A percentile compares a stretch with the other conserved stretches of the same genome.
These are phyloP conservation scores for Fusarium sp. DNA, from an alignment of 2,329 filamentous ascomycete genomes.

Conservation along the genomic window DNA sequence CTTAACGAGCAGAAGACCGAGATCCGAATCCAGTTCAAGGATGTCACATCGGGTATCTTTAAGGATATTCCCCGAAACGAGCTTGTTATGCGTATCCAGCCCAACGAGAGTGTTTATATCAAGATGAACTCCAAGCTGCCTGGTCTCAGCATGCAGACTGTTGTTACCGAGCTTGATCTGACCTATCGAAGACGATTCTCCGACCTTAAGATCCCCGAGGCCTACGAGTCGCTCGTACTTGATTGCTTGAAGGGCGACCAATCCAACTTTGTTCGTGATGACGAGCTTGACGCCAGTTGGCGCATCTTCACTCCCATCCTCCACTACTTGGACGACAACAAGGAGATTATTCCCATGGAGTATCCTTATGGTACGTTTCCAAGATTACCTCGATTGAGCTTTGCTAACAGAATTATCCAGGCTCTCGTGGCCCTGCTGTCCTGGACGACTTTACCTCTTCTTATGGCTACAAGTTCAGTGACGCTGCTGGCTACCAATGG, in stretches of 20 bases:
- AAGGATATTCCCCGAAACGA: slow-evolving; percentile 99
- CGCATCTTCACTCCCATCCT: slow-evolving; percentile 97
- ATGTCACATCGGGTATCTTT: slow-evolving; percentile 99
- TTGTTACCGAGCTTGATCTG: slow-evolving; percentile 96
- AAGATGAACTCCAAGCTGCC: slow-evolving; percentile 99
- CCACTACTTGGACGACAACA: slow-evolving; percentile 98
- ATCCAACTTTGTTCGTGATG: slow-evolving; percentile 98
- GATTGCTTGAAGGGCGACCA: slow-evolving; percentile 99
- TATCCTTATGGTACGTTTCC: slow-evolving; percentile 87
- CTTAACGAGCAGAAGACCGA: slow-evolving; percentile 99
- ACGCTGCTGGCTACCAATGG: slow-evolving; percentile 96
- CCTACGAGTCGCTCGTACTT: slow-evolving; percentile 96
- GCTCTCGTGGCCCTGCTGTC: slow-evolving; percentile 94
- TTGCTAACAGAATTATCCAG: slow-evolving; percentile 61
- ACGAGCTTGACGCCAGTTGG: slow-evolving; percentile 98
- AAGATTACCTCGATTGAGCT: background rate
- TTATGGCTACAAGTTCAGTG: slow-evolving; percentile 99
- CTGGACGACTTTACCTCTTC: slow-evolving; percentile 98
- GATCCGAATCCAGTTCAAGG: slow-evolving; percentile 99
- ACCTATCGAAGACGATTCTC: slow-evolving; percentile 99
- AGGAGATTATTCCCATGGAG: slow-evolving; percentile 99
- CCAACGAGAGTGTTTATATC: slow-evolving; percentile 99
- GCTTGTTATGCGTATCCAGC: slow-evolving; percentile 98
- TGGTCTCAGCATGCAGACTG: slow-evolving; percentile 98
- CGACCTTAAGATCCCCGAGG: slow-evolving; percentile 98